phyloP scores from a whole-genome alignment of 2,329 filamentous ascomycete genomes.

The Pseudogymnoascus sp. region DNA sequence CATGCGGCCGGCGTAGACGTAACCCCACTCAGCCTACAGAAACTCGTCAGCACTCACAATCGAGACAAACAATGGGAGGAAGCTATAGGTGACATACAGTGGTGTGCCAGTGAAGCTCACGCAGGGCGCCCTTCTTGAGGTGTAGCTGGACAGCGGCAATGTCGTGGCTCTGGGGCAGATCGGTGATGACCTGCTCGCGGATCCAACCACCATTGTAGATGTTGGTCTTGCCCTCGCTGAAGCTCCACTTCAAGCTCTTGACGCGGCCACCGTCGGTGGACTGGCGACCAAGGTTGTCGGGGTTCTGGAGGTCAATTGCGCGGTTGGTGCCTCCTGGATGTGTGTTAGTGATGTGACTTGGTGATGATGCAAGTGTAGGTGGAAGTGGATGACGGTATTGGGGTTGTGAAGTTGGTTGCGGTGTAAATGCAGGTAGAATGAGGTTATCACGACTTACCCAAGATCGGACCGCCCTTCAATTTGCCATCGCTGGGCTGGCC shows the following conservation, averaged over 20 bases:
- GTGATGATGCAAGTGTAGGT: constrained; percentile 9
- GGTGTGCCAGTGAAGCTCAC: constrained; percentile 59
- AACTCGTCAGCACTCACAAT: background rate
- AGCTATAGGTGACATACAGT: constrained; percentile 38
- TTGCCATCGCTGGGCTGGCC: constrained; percentile 48
- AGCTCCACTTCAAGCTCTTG: constrained; percentile 60
- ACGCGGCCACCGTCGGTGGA: constrained; percentile 55
- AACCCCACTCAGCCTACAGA: constrained; percentile 55
- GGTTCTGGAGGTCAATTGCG: constrained; percentile 52
- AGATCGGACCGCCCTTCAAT: constrained; percentile 49
- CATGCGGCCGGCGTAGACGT: constrained; percentile 50
- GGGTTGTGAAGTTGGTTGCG: background rate
- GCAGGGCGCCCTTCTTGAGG: constrained; percentile 54
- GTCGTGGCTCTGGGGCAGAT: constrained; percentile 55
- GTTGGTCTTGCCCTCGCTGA: constrained; percentile 57
- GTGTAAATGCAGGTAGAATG: background rate
- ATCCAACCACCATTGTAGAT: constrained; percentile 58
- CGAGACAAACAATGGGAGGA: background rate
- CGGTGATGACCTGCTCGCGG: constrained; percentile 56
- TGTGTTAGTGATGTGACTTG: constrained; percentile 1
- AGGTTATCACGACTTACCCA: constrained; percentile 35
- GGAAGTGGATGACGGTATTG: background rate
- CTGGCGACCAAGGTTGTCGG: constrained; percentile 52
- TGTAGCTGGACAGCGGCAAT: constrained; percentile 62
- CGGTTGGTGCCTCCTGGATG: constrained; percentile 53